phyloP scores from a whole-genome alignment of 352 stramenopile species.

The Thraustochytrium striatum region DNA sequence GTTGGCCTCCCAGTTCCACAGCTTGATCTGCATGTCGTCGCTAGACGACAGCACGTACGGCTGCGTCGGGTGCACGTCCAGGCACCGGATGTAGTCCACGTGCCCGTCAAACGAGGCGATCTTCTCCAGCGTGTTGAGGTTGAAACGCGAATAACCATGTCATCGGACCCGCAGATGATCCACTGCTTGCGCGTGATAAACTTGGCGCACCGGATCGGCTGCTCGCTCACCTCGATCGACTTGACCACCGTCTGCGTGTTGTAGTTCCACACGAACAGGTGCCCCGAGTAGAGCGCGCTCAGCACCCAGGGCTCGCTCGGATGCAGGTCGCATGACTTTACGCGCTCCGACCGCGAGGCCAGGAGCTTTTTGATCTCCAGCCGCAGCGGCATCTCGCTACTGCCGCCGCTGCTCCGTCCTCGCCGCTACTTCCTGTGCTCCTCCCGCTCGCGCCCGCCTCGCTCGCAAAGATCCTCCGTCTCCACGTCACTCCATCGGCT shows the following conservation, averaged over 20 bases:
- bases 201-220: slow-evolving; percentile 84
- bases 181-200: slow-evolving; percentile 82
- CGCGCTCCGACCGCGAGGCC: slow-evolving; percentile 79
- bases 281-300: slow-evolving; percentile 92
- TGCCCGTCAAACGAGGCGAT: slow-evolving; percentile 86
- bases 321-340: slow-evolving; percentile 98
- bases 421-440: background rate
- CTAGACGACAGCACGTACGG: slow-evolving; percentile 91
- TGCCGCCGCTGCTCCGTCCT: background rate
- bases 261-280: slow-evolving; percentile 98
- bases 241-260: slow-evolving; percentile 87
- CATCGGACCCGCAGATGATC: slow-evolving; percentile 74
- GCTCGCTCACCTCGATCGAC: slow-evolving; percentile 91
- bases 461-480: no score
- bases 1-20: slow-evolving; percentile 90
- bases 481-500: no score
- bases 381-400: slow-evolving; percentile 38
- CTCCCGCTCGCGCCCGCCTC: background rate
- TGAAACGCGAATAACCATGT: slow-evolving; percentile 92
- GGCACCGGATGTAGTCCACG: slow-evolving; percentile 95
- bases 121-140: slow-evolving; percentile 95
- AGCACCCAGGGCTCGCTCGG: slow-evolving; percentile 95
- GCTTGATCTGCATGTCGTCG: slow-evolving; percentile 99
- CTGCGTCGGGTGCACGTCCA: slow-evolving; percentile 92
- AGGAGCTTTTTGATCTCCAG: slow-evolving; percentile 54